Percentiles rank a stretch among this genome's conserved stretches.
phyloP scores from a whole-genome alignment of 2,329 filamentous ascomycete genomes.

The Microascus cirrosus region DNA sequence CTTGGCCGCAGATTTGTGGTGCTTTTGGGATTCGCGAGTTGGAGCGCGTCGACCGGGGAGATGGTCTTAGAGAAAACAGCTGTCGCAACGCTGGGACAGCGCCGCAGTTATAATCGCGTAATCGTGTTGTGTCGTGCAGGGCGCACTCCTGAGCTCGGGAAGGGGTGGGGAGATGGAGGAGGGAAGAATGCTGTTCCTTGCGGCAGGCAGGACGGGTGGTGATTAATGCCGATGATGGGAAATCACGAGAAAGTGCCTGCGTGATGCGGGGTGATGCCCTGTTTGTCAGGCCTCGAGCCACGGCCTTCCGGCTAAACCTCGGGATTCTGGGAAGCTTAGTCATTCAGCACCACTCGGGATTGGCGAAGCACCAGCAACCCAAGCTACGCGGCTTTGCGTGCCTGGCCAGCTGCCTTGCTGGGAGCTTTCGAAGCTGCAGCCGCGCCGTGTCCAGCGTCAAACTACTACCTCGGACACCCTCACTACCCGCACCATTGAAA shows the following conservation, averaged over 20 bases:
- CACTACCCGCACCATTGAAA: neutral
- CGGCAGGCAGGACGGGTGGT: neutral
- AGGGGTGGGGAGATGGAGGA: neutral
- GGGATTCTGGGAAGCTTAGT: neutral
- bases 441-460: neutral
- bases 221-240: neutral
- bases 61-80: neutral
- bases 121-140: neutral
- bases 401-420: constrained; percentile 3
- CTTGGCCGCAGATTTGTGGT: neutral
- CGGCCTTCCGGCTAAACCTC: neutral
- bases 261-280: neutral
- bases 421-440: constrained; percentile 4
- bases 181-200: neutral
- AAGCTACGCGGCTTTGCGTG: constrained; percentile 2
- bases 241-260: neutral
- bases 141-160: neutral
- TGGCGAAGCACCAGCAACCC: neutral
- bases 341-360: neutral
- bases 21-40: neutral
- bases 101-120: neutral
- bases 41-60: neutral
- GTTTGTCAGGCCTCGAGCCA: neutral
- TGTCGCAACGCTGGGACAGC: neutral
- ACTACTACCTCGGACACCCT: neutral